Evolutionary conservation across 108 stramenopile genomes (phyloP), one percentile per base, ranked within the genome.

Genomic region (Poteriospumella lacustris): DNA sequence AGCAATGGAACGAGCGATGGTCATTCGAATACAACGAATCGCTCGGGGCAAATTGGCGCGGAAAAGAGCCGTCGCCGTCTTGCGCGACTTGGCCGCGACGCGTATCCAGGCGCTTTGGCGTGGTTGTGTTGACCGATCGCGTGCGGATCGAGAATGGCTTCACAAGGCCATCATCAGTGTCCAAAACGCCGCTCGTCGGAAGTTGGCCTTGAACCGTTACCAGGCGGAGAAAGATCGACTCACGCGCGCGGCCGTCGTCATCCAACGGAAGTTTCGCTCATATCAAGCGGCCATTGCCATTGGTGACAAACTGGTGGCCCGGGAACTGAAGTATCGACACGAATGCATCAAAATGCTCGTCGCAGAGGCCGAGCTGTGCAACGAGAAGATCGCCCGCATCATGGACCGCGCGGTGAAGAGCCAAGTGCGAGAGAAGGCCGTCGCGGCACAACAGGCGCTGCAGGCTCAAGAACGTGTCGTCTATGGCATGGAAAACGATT

Each of bases 191-290:
- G 36, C 70, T 12, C 36, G 41, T 33, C 43, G 47, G 5, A 42
- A 33, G 12, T 26, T 73, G 9, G 70, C 70, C 42, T 12, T 52
- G 47, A 73, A 52, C 9, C 26, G 33, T n/a, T 73, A 42, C 36
- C 26, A 3, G 9, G 36, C 19, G 15, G 15, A 40, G 31, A 9
- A 41, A 15, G 15, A 40, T 40, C 39, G 9, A 31, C 64, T 67
- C 19, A 31, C 9, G 9, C 39, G 19, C 9, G 70, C 70, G 3
- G 70, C 70, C 31, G 5, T 73, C 5, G 9, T 19, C 9, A 73
- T 73, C 5, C 70, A 73, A 56, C 36, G 41, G 28, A 29, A 26
- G 33, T 73, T 73, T 73, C 70, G 70, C 28, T 42, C 41, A n/a
- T 34, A 5, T 9, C 5, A 26, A 29, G 70, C 70, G 19, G 5